These are phyloP conservation scores for Penicillium macrosclerotiorum DNA, from an alignment of 495 filamentous ascomycete genomes.

Conservation along the genomic window DNA sequence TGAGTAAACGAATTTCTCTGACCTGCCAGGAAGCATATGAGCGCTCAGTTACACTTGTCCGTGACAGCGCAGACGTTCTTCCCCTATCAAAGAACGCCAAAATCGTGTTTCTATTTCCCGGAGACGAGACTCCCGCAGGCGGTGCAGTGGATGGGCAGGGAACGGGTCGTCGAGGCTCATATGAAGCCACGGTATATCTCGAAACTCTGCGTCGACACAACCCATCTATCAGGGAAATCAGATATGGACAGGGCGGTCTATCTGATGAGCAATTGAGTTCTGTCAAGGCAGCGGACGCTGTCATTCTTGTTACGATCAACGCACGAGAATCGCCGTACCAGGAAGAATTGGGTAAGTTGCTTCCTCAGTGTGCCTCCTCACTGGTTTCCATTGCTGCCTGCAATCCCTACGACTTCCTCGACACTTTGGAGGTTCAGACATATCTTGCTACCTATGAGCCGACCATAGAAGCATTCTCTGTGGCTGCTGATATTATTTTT, in stretches of 20 bases:
- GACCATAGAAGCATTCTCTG: conserved; percentile 43
- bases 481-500: conserved; percentile 44
- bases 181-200: conserved; percentile 34
- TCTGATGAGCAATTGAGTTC: conserved; percentile 26
- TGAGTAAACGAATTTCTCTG: conserved; percentile 21
- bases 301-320: conserved; percentile 45
- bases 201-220: conserved; percentile 28
- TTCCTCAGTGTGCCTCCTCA: conserved; percentile 28
- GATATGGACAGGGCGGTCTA: conserved; percentile 29
- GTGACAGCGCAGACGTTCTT: conserved; percentile 27
- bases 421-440: conserved; percentile 36
- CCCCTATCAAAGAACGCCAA: conserved; percentile 33
- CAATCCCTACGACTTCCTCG: conserved; percentile 50
- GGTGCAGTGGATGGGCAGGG: conserved; percentile 50
- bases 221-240: conserved; percentile 29
- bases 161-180: conserved; percentile 31
- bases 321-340: conserved; percentile 44
- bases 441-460: conserved; percentile 51
- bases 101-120: conserved; percentile 45
- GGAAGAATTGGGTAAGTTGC: conserved; percentile 29
- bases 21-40: conserved; percentile 38
- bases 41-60: conserved; percentile 43
- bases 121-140: conserved; percentile 35
- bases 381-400: conserved; percentile 44
- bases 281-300: conserved; percentile 37